These are phyloP conservation scores for Inonotus obliquus DNA, from an alignment of 1,284 basidiomycete genomes.

Conservation along the genomic window DNA sequence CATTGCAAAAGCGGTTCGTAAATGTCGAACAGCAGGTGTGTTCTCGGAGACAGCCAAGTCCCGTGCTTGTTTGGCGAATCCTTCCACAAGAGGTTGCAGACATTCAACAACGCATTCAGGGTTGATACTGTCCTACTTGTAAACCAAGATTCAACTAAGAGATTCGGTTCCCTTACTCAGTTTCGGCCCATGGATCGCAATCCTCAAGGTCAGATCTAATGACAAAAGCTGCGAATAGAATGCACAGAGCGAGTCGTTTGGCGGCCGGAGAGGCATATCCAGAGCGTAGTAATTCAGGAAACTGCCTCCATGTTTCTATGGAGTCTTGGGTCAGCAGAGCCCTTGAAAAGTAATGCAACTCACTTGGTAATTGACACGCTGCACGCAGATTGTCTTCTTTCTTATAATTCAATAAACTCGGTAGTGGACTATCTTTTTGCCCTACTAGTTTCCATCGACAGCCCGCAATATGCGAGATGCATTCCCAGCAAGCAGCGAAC, in stretches of 20 bases:
- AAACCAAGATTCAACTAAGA: neutral
- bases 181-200: slow-evolving; percentile 9
- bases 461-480: slow-evolving; percentile 33
- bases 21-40: neutral
- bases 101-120: slow-evolving; percentile 7
- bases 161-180: slow-evolving; percentile 5
- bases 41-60: neutral
- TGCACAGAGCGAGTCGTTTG: slow-evolving; percentile 47
- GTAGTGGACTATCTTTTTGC: slow-evolving; percentile 22
- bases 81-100: slow-evolving; percentile 6
- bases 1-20: slow-evolving; percentile 8
- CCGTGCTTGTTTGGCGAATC: slow-evolving; percentile 5
- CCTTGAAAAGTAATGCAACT: slow-evolving; percentile 11
- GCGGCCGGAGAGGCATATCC: slow-evolving; percentile 51
- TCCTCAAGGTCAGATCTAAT: slow-evolving; percentile 39
- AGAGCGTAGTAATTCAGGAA: slow-evolving; percentile 43
- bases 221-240: slow-evolving; percentile 52
- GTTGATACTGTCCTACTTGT: neutral
- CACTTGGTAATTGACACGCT: slow-evolving; percentile 63
- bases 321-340: neutral
- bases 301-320: slow-evolving; percentile 46
- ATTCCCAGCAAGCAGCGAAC: slow-evolving; percentile 47
- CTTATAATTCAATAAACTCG: slow-evolving; percentile 35
- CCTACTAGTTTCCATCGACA: slow-evolving; percentile 24
- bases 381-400: slow-evolving; percentile 50